Percentiles rank a stretch among this genome's conserved stretches.
Evolutionary conservation across 2,329 filamentous ascomycete genomes (phyloP).

Genomic region (Rhexocercosporidium sp.): DNA sequence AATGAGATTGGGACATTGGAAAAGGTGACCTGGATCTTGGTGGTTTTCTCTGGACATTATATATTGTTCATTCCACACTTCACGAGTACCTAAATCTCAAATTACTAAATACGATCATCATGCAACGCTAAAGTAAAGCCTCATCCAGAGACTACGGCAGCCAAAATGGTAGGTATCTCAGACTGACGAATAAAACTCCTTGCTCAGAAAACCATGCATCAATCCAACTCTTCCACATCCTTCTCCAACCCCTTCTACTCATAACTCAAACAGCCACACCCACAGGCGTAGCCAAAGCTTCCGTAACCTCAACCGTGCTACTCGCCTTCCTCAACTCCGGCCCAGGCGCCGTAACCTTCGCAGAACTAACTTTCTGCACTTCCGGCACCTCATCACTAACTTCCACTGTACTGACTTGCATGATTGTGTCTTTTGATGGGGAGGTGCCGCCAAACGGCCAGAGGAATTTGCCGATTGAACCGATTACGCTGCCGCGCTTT

Average conservation of each 20-base stretch:
- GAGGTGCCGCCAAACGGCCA: constrained; percentile 22
- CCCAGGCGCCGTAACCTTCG: neutral
- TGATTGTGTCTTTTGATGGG: neutral
- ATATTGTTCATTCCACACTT: neutral
- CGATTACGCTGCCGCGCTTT: constrained; percentile 22
- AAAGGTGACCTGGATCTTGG: neutral
- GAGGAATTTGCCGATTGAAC: constrained; percentile 18
- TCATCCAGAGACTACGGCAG: neutral
- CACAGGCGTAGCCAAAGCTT: neutral
- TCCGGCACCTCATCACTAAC: neutral
- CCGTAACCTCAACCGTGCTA: constrained; percentile 7
- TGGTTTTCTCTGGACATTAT: neutral
- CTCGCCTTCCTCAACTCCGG: neutral
- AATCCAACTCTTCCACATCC: neutral
- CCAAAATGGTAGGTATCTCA: constrained; percentile 5
- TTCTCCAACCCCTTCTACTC: neutral
- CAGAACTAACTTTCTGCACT: neutral
- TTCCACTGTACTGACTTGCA: constrained; percentile 3
- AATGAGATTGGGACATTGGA: neutral
- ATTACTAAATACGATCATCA: neutral
- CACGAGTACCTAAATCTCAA: neutral
- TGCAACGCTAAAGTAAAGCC: neutral
- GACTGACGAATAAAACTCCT: constrained; percentile 11
- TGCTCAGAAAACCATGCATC: constrained; percentile 3
- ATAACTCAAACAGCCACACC: neutral